Conservation (phyloP, 805 yeast genomes). For the Candida wancherniae region DNA sequence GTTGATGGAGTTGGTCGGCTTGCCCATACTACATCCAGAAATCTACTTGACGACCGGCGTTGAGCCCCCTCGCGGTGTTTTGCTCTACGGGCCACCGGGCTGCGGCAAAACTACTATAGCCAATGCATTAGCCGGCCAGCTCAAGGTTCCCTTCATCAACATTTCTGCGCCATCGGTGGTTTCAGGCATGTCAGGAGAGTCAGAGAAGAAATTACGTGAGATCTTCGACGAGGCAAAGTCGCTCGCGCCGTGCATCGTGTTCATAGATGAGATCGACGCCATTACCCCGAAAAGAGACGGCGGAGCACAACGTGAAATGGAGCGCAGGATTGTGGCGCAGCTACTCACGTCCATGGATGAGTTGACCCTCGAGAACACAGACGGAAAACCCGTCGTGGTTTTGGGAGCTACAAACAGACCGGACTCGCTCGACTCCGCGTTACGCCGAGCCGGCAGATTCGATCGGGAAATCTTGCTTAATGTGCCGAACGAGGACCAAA, state of each 20-base stretch:
- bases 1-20: conserved; percentile 82
- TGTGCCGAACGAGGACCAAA: conserved; percentile 86
- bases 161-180: conserved; percentile 95
- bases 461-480: conserved; percentile 91
- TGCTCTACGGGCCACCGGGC: conserved; percentile 98
- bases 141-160: conserved; percentile 87
- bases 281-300: conserved; percentile 98
- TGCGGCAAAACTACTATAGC: conserved; percentile 98
- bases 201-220: conserved; percentile 90
- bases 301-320: conserved; percentile 95
- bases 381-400: conserved; percentile 87
- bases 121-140: conserved; percentile 91
- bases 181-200: conserved; percentile 98
- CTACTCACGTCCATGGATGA: conserved; percentile 93
- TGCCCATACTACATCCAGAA: conserved; percentile 93
- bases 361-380: conserved; percentile 78
- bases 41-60: conserved; percentile 83
- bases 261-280: conserved; percentile 96
- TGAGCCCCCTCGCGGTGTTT: conserved; percentile 90
- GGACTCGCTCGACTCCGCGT: conserved; percentile 88
- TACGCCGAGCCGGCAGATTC: conserved; percentile 94
- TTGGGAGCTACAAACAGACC: conserved; percentile 98
- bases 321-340: conserved; percentile 93
- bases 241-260: conserved; percentile 87
- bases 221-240: conserved; percentile 87